A percentile compares a stretch with the other conserved stretches of the same genome.
These are phyloP conservation scores for Dunaliella primolecta DNA, from an alignment of 139 green algal genomes.

Conservation along the genomic window DNA sequence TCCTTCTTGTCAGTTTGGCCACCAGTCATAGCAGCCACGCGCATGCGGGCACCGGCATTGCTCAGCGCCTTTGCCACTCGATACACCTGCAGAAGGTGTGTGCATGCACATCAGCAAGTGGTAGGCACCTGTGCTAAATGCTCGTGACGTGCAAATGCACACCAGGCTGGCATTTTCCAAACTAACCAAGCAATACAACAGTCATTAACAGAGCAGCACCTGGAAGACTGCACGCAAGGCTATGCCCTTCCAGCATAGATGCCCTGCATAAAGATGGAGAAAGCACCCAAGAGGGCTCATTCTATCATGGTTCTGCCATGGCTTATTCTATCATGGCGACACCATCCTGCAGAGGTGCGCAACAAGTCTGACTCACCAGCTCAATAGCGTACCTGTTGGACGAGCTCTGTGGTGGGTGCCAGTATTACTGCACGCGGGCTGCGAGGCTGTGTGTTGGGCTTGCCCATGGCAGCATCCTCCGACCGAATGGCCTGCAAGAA, in stretches of 20 bases:
- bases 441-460: slow-evolving; percentile 17
- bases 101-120: not conserved
- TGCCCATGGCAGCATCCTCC: slow-evolving; percentile 42
- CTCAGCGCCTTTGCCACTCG: slow-evolving; percentile 49
- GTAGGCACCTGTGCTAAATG: not conserved
- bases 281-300: too few relatives aligned
- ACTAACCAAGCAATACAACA: not conserved
- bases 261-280: too few relatives aligned
- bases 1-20: slow-evolving; percentile 41
- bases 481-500: slow-evolving; percentile 23
- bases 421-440: slow-evolving; percentile 54
- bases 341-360: too few relatives aligned
- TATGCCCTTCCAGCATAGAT: too few relatives aligned
- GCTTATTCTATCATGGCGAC: too few relatives aligned
- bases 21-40: slow-evolving; percentile 59
- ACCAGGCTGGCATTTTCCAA: not conserved
- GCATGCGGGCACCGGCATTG: slow-evolving; percentile 40
- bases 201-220: too few relatives aligned
- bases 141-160: not conserved
- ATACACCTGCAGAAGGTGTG: slow-evolving; percentile 48
- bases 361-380: too few relatives aligned
- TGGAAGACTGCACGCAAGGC: too few relatives aligned
- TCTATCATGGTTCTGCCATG: too few relatives aligned
- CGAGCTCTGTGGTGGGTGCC: slow-evolving; percentile 64
- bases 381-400: slow-evolving; percentile 58